Evolutionary conservation across 1,284 basidiomycete genomes (phyloP).

Genomic region (Trichosporon sp.): DNA sequence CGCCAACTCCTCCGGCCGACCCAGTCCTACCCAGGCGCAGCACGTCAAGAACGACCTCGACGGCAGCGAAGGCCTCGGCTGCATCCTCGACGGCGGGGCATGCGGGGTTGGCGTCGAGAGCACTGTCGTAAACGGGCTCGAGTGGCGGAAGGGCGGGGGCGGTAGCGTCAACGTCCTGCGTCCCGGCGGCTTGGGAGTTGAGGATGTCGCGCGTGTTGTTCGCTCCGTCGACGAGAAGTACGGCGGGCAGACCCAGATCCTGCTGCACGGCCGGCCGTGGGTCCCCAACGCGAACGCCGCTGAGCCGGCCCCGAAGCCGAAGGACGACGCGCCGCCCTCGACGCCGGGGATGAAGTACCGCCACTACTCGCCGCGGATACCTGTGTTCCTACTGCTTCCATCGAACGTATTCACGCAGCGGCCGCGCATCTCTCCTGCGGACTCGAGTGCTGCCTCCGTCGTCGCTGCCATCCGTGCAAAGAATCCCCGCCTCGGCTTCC

Average conservation of each 20-base stretch:
- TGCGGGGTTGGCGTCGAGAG: slow-evolving; percentile 91
- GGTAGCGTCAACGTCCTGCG: slow-evolving; percentile 76
- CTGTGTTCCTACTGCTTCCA: slow-evolving; percentile 69
- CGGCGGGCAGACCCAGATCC: slow-evolving; percentile 29
- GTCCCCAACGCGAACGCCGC: background rate
- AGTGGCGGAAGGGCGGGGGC: slow-evolving; percentile 54
- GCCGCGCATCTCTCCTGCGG: slow-evolving; percentile 6
- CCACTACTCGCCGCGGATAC: slow-evolving; percentile 88
- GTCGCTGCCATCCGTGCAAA: slow-evolving; percentile 7
- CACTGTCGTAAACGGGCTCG: slow-evolving; percentile 85
- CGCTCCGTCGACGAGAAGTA: slow-evolving; percentile 44
- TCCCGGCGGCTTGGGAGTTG: slow-evolving; percentile 89
- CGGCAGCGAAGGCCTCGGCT: slow-evolving; percentile 57
- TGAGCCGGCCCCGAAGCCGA: background rate
- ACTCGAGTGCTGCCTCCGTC: background rate
- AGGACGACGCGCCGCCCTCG: slow-evolving; percentile 59
- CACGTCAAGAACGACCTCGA: slow-evolving; percentile 80
- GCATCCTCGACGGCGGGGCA: slow-evolving; percentile 88
- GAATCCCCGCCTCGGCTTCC: slow-evolving; percentile 57
- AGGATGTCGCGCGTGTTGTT: slow-evolving; percentile 69
- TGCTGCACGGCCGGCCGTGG: slow-evolving; percentile 36
- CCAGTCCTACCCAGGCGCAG: slow-evolving; percentile 84
- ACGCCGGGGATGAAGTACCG: slow-evolving; percentile 99
- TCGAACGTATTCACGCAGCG: slow-evolving; percentile 40
- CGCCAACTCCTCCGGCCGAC: slow-evolving; percentile 90